phyloP scores from a whole-genome alignment of 495 filamentous ascomycete species.

The Talaromyces proteolyticus region DNA sequence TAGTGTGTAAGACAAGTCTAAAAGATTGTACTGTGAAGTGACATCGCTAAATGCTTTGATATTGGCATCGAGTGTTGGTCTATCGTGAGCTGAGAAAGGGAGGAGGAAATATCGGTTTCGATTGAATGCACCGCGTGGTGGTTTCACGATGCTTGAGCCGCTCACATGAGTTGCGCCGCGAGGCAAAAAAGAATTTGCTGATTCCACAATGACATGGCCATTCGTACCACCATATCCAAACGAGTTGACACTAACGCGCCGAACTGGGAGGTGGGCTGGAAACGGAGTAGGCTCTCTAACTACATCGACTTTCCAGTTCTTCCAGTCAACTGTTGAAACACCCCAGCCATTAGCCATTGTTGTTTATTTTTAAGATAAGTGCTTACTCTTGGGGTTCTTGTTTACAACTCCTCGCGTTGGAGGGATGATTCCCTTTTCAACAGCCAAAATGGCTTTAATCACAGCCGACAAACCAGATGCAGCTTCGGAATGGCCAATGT shows the following conservation, averaged over 20 bases:
- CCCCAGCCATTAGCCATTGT: no score
- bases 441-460: conserved; percentile 45
- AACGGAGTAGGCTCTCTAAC: conserved; percentile 10
- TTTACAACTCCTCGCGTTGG: conserved; percentile 15
- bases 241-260: conserved; percentile 52
- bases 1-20: conserved; percentile 31
- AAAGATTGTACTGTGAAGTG: conserved; percentile 5
- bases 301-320: conserved; percentile 18
- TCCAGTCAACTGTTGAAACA: conserved; percentile 29
- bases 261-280: conserved; percentile 24
- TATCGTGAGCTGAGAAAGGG: conserved; percentile 9
- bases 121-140: background rate
- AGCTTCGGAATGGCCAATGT: conserved; percentile 19
- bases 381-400: conserved; percentile 15
- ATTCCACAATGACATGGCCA: conserved; percentile 30
- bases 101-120: conserved; percentile 6
- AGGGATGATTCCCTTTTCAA: conserved; percentile 42
- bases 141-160: background rate
- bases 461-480: conserved; percentile 30
- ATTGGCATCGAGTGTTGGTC: conserved; percentile 8
- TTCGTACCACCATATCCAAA: conserved; percentile 59
- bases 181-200: conserved; percentile 10
- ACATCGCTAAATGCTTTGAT: background rate
- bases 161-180: background rate
- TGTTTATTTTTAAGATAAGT: no score